phyloP scores from a whole-genome alignment of 1,139 yeast species.

The Debaryomycetaceae sp. region DNA sequence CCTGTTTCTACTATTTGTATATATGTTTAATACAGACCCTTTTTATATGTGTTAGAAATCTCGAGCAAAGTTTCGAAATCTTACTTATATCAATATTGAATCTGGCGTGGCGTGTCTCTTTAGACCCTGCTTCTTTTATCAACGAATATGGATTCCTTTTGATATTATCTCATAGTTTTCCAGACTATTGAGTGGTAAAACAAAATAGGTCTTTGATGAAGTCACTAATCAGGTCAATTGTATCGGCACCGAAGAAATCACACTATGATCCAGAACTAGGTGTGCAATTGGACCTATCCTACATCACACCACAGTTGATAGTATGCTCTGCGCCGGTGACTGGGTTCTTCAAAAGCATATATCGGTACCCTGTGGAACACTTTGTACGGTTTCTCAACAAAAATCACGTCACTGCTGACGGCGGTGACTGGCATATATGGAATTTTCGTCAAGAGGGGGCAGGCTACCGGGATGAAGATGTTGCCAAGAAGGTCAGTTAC shows the following conservation, averaged over 20 bases:
- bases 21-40: background rate
- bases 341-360: slow-evolving; percentile 40
- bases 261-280: slow-evolving; percentile 17
- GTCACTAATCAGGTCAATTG: slow-evolving; percentile 15
- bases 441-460: slow-evolving; percentile 64
- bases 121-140: too few relatives aligned
- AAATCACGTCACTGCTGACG: slow-evolving; percentile 43
- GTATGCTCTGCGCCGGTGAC: slow-evolving; percentile 75
- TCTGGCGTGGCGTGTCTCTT: too few relatives aligned
- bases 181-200: too few relatives aligned
- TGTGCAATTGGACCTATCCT: slow-evolving; percentile 55
- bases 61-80: background rate
- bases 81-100: background rate
- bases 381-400: slow-evolving; percentile 47
- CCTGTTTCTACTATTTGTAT: background rate
- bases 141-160: too few relatives aligned
- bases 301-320: slow-evolving; percentile 56
- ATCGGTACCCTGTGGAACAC: slow-evolving; percentile 54
- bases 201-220: too few relatives aligned
- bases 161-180: too few relatives aligned
- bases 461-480: slow-evolving; percentile 46
- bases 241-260: slow-evolving; percentile 26
- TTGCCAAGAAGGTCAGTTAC: slow-evolving; percentile 26
- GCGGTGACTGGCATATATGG: slow-evolving; percentile 65
- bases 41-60: background rate